Percentiles rank a stretch among this genome's conserved stretches.
Evolutionary conservation across 2,329 filamentous ascomycete genomes (phyloP).

Genomic region (Helotiales sp.): DNA sequence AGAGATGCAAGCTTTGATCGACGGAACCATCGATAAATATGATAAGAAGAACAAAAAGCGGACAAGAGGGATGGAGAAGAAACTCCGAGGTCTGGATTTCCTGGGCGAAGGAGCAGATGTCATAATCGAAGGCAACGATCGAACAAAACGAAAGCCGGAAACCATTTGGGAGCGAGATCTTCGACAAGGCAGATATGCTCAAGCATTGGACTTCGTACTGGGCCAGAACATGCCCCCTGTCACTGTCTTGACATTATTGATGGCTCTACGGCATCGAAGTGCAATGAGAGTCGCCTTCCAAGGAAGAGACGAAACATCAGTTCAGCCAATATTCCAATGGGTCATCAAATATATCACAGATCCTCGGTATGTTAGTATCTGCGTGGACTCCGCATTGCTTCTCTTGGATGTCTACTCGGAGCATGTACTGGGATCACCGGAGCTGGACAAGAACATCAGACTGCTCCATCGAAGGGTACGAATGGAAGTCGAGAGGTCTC

Average conservation of each 20-base stretch:
- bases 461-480: slow-evolving; percentile 70
- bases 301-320: slow-evolving; percentile 75
- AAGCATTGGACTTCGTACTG: slow-evolving; percentile 79
- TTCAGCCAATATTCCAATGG: slow-evolving; percentile 85
- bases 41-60: slow-evolving; percentile 71
- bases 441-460: slow-evolving; percentile 70
- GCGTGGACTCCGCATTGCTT: slow-evolving; percentile 79
- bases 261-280: slow-evolving; percentile 82
- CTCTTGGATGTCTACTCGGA: slow-evolving; percentile 86
- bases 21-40: slow-evolving; percentile 75
- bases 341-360: slow-evolving; percentile 78
- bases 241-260: slow-evolving; percentile 72
- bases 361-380: slow-evolving; percentile 76
- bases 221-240: slow-evolving; percentile 52
- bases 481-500: slow-evolving; percentile 77
- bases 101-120: slow-evolving; percentile 85
- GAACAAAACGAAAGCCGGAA: slow-evolving; percentile 62
- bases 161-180: slow-evolving; percentile 80
- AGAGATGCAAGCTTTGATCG: slow-evolving; percentile 80
- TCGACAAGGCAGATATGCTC: slow-evolving; percentile 72
- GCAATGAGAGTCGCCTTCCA: slow-evolving; percentile 79
- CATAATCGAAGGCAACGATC: slow-evolving; percentile 76
- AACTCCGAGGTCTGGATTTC: slow-evolving; percentile 71
- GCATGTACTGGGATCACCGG: slow-evolving; percentile 70
- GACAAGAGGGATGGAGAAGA: slow-evolving; percentile 57